Evolutionary conservation across 257 asterid species (phyloP).

Genomic region (Solanum chiquidenum): DNA sequence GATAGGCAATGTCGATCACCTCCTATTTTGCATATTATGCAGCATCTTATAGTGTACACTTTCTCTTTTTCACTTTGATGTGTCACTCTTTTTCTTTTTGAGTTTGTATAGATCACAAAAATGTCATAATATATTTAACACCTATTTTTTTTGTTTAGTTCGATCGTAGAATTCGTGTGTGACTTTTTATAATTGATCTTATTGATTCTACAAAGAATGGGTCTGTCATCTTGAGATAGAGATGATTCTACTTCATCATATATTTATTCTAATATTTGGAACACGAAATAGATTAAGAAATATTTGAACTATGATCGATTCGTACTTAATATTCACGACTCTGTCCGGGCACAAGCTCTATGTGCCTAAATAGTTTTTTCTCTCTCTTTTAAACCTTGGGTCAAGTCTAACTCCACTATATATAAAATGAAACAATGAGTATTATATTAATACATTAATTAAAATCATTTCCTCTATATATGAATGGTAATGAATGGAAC

Average conservation of each 20-base stretch:
- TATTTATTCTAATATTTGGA: no score
- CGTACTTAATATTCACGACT: no score
- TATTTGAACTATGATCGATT: not conserved
- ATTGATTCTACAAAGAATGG: not conserved
- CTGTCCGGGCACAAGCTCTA: not conserved
- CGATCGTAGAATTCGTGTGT: not conserved
- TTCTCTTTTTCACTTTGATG: not conserved
- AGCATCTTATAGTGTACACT: not conserved
- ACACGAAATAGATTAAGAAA: no score
- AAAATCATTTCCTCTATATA: not conserved
- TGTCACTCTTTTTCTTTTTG: not conserved
- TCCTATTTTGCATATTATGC: not conserved
- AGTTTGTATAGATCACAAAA: not conserved
- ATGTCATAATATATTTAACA: not conserved
- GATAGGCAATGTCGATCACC: not conserved
- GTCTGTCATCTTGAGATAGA: not conserved
- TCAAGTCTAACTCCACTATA: not conserved
- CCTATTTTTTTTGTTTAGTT: not conserved
- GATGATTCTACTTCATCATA: not conserved
- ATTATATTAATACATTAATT: not conserved
- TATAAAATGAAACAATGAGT: not conserved
- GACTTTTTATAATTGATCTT: not conserved
- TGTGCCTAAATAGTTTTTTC: not conserved
- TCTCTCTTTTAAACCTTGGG: not conserved
- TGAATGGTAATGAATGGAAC: not conserved